These are phyloP conservation scores for Blepharisma japonicum DNA, from an alignment of 73 alveolate genomes.

Conservation along the genomic window DNA sequence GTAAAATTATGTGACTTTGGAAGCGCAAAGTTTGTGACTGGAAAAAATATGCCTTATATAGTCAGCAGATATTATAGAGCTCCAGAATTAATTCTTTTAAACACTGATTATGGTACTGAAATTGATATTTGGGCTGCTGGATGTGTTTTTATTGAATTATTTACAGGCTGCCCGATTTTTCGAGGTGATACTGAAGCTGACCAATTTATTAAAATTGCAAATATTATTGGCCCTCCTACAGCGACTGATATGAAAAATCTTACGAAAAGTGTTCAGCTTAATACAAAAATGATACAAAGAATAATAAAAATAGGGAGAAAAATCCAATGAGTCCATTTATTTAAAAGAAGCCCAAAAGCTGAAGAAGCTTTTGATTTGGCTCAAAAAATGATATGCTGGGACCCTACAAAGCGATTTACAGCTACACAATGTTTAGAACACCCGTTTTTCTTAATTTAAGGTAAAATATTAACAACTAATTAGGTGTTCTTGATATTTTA, in stretches of 20 bases:
- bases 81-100: conserved; percentile 75
- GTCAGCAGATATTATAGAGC: conserved; percentile 84
- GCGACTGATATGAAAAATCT: conserved; percentile 30
- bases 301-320: not conserved
- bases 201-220: conserved; percentile 30
- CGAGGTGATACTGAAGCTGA: conserved; percentile 86
- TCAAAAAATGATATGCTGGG: conserved; percentile 37
- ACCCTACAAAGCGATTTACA: conserved; percentile 39
- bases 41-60: conserved; percentile 72
- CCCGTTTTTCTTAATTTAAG: conserved; percentile 15
- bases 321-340: not conserved
- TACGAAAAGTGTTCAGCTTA: conserved; percentile 9
- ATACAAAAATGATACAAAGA: not conserved
- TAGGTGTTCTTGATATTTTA: no score
- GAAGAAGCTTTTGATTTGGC: conserved; percentile 39
- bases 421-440: conserved; percentile 41
- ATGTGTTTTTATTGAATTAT: conserved; percentile 80
- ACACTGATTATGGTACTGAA: conserved; percentile 49
- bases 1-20: conserved; percentile 83
- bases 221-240: conserved; percentile 33
- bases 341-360: conserved; percentile 2
- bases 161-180: conserved; percentile 67
- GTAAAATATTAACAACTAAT: no score
- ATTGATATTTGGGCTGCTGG: conserved; percentile 94
- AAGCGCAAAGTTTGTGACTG: conserved; percentile 48